phyloP scores from a whole-genome alignment of 208 protist species.

The Leishmania arabica region DNA sequence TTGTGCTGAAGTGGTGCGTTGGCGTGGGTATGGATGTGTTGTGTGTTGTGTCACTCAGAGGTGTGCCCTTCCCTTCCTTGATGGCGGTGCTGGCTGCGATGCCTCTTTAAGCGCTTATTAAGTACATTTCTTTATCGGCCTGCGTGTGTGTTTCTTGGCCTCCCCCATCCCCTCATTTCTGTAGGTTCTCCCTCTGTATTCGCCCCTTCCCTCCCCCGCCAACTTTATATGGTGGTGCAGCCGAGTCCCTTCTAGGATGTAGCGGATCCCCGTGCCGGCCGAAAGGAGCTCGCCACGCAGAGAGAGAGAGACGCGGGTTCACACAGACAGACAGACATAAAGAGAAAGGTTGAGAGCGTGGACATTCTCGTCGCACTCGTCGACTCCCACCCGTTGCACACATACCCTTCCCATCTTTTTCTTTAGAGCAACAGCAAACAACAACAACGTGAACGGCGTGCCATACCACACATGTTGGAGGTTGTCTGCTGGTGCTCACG shows the following conservation, averaged over 20 bases:
- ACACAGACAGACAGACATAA: background rate
- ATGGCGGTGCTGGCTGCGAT: constrained; percentile 6
- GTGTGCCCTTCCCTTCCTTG: background rate
- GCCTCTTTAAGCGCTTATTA: background rate
- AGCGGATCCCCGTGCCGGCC: background rate
- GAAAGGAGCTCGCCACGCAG: background rate
- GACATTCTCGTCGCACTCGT: background rate
- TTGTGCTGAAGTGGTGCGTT: background rate
- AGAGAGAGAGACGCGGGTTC: too few relatives aligned
- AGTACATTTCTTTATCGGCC: background rate
- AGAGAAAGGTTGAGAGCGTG: background rate
- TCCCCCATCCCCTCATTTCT: background rate
- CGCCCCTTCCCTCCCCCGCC: background rate
- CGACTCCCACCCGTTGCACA: background rate
- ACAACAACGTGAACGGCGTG: background rate
- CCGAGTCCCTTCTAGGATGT: background rate
- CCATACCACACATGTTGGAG: background rate
- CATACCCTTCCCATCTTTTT: background rate
- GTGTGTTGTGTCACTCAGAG: background rate
- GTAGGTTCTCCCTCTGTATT: constrained; percentile 13
- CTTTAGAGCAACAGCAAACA: background rate
- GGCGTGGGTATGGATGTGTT: too few relatives aligned
- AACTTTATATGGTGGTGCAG: background rate
- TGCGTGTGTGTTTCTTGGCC: background rate
- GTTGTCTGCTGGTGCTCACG: background rate